A percentile compares a stretch with the other conserved stretches of the same genome.
phyloP scores from a whole-genome alignment of 129 eudicot genomes.

The Centella asiatica region DNA sequence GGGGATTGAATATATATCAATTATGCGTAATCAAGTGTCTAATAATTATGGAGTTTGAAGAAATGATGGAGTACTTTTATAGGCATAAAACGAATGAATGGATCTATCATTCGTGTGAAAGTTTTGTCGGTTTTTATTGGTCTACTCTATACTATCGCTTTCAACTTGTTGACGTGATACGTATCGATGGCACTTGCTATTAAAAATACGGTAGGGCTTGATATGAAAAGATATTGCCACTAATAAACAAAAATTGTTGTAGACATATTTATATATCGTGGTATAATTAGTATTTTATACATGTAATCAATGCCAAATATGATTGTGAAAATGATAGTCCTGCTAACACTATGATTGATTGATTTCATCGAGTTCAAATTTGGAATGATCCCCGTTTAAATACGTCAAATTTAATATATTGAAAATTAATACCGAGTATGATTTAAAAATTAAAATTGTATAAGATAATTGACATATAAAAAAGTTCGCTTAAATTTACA shows the following conservation, averaged over 20 bases:
- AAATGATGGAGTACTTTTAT: background rate
- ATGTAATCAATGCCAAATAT: no score
- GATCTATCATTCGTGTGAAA: slow-evolving; percentile 1
- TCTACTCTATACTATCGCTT: background rate
- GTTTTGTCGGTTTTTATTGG: background rate
- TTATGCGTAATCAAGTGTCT: background rate
- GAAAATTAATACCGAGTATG: no score
- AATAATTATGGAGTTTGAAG: background rate
- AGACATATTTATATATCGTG: no score
- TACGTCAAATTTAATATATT: no score
- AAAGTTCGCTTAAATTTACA: no score
- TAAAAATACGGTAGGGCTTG: background rate
- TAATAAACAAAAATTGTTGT: background rate
- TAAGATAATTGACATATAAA: no score
- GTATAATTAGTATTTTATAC: no score
- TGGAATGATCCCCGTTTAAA: no score
- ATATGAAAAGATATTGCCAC: background rate
- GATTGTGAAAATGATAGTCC: slow-evolving; percentile 10
- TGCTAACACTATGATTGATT: background rate
- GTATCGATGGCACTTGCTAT: background rate
- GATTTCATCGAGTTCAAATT: background rate
- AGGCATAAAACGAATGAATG: background rate
- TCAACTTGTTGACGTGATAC: background rate
- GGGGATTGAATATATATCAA: background rate
- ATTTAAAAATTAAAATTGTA: no score